A percentile compares a stretch with the other conserved stretches of the same genome.
These are phyloP conservation scores for Rhododendron henanense DNA, from an alignment of 148 eudicot species.

Conservation along the genomic window DNA sequence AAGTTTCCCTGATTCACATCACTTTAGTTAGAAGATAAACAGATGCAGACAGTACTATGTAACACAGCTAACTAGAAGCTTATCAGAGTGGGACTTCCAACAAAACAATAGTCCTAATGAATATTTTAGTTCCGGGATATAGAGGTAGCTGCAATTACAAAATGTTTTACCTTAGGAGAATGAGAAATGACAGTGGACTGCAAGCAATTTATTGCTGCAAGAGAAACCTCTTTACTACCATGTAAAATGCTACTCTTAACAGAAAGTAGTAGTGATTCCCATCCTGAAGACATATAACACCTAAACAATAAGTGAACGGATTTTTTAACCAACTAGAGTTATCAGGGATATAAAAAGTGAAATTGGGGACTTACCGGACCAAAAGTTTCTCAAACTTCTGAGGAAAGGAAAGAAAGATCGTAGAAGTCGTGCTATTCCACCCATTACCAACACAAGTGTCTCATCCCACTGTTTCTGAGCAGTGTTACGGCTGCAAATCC, in stretches of 20 bases:
- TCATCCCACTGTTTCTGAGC: slow-evolving; percentile 99
- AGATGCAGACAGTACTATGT: background rate
- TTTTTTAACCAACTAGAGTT: background rate
- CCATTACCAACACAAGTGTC: slow-evolving; percentile 86
- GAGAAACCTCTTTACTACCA: slow-evolving; percentile 94
- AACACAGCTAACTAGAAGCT: background rate
- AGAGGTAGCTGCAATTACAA: background rate
- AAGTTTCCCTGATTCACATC: slow-evolving; percentile 69
- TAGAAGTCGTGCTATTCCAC: slow-evolving; percentile 84
- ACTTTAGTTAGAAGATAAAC: slow-evolving; percentile 16
- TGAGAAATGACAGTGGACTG: slow-evolving; percentile 87
- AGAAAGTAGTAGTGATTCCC: slow-evolving; percentile 76
- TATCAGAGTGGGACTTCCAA: background rate
- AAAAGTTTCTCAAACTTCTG: slow-evolving; percentile 69
- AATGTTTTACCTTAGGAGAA: slow-evolving; percentile 62
- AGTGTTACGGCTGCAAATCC: slow-evolving; percentile 79
- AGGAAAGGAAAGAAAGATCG: slow-evolving; percentile 83
- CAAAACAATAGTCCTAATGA: background rate
- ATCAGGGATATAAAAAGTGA: background rate
- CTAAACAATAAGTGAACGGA: background rate
- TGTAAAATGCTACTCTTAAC: slow-evolving; percentile 65
- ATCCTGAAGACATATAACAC: slow-evolving; percentile 51
- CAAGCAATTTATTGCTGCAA: slow-evolving; percentile 89
- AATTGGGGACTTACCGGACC: slow-evolving; percentile 55
- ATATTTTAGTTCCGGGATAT: background rate